Percentiles rank a stretch among this genome's conserved stretches.
Conservation (phyloP, 2,329 filamentous ascomycete species). For the Nannizziopsis barbatae region DNA sequence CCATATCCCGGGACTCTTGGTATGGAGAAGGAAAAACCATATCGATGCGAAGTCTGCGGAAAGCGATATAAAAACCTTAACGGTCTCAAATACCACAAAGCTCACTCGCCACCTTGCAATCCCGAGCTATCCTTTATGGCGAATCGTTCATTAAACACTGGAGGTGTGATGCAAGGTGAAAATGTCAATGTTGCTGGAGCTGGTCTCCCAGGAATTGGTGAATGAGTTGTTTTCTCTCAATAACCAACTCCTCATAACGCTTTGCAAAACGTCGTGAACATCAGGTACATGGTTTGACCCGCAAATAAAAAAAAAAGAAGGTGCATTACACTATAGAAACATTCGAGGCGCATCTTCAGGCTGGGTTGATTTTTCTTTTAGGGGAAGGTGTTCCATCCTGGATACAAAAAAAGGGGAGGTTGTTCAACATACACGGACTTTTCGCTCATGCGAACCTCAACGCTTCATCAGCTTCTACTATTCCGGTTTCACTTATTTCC, state of each 20-base stretch:
- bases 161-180: constrained; percentile 37
- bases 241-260: not conserved
- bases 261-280: not conserved
- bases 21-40: constrained; percentile 99
- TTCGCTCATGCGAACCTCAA: too few relatives aligned
- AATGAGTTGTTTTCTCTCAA: constrained; percentile 21
- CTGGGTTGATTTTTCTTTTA: too few relatives aligned
- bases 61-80: constrained; percentile 99
- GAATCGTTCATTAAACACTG: constrained; percentile 29
- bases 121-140: constrained; percentile 59
- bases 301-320: too few relatives aligned
- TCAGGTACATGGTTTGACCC: too few relatives aligned
- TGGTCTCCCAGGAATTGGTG: constrained; percentile 38
- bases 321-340: too few relatives aligned
- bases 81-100: constrained; percentile 87
- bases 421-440: too few relatives aligned
- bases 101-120: constrained; percentile 80
- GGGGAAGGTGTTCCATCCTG: too few relatives aligned
- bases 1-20: constrained; percentile 92
- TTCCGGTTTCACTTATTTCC: not conserved
- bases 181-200: constrained; percentile 40
- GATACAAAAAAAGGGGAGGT: too few relatives aligned
- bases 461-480: too few relatives aligned
- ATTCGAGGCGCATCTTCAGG: too few relatives aligned
- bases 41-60: constrained; percentile 90